Conservation (phyloP, 1,139 yeast species). For the Yamadazyma jaroonii region DNA sequence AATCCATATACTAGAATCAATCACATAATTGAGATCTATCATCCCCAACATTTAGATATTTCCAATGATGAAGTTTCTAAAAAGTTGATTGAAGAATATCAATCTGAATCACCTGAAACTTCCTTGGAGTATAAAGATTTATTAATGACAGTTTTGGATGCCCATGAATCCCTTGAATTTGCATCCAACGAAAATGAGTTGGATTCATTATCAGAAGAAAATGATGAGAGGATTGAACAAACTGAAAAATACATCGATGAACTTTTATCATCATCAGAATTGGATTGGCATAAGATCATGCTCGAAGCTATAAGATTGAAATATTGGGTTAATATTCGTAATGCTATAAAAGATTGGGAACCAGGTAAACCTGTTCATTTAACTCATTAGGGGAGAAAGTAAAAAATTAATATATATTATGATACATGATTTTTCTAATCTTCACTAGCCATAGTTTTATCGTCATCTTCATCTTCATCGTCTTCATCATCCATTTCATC, state of each 20-base stretch:
- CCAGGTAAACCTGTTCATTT: slow-evolving; percentile 64
- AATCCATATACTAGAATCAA: slow-evolving; percentile 65
- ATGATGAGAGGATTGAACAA: slow-evolving; percentile 48
- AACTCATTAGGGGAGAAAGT: slow-evolving; percentile 45
- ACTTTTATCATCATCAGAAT: slow-evolving; percentile 31
- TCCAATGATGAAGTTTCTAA: slow-evolving; percentile 41
- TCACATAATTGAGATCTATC: slow-evolving; percentile 34
- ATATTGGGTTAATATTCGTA: slow-evolving; percentile 80
- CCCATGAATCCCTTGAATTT: slow-evolving; percentile 72
- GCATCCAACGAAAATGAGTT: slow-evolving; percentile 59
- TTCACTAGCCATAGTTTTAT: slow-evolving; percentile 50
- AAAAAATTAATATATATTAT: slow-evolving; percentile 2
- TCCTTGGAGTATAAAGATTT: slow-evolving; percentile 51
- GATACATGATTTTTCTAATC: slow-evolving; percentile 9
- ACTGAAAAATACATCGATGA: slow-evolving; percentile 32
- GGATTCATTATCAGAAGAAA: slow-evolving; percentile 50
- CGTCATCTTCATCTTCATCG: slow-evolving; percentile 26
- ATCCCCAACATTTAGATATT: slow-evolving; percentile 40
- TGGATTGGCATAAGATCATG: slow-evolving; percentile 56
- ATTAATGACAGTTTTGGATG: slow-evolving; percentile 73
- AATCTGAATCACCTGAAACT: slow-evolving; percentile 26
- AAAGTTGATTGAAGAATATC: slow-evolving; percentile 31
- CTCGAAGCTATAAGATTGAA: slow-evolving; percentile 68
- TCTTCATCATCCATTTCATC: slow-evolving; percentile 24
- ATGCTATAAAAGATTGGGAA: slow-evolving; percentile 76